These are phyloP conservation scores for Biscutella laevigata DNA, from an alignment of 441 rosid genomes.

Conservation along the genomic window DNA sequence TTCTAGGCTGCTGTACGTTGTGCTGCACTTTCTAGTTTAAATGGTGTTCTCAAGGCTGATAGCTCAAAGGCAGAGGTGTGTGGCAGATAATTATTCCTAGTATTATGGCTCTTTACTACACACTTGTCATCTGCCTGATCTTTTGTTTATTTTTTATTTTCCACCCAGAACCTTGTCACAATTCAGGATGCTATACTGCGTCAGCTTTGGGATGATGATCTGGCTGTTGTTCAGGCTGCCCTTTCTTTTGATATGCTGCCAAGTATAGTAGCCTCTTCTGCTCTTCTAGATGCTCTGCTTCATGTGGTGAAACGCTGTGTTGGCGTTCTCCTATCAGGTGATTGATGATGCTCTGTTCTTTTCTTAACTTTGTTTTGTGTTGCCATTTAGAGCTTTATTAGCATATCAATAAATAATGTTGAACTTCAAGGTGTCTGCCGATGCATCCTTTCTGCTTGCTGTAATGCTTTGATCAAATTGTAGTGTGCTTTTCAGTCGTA, in stretches of 20 bases:
- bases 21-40: slow-evolving; percentile 60
- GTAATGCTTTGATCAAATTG: neutral
- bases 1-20: slow-evolving; percentile 75
- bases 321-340: slow-evolving; percentile 43
- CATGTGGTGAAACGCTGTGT: slow-evolving; percentile 49
- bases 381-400: neutral
- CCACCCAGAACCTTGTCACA: slow-evolving; percentile 50
- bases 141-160: neutral
- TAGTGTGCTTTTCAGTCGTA: neutral
- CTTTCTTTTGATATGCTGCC: slow-evolving; percentile 59
- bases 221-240: slow-evolving; percentile 70
- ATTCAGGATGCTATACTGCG: slow-evolving; percentile 63
- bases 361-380: neutral
- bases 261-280: slow-evolving; percentile 40
- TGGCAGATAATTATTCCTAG: slow-evolving; percentile 7
- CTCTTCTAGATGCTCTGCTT: slow-evolving; percentile 53
- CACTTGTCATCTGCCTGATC: neutral
- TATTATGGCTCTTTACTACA: neutral
- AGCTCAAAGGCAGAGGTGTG: slow-evolving; percentile 57
- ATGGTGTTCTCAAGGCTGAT: slow-evolving; percentile 38
- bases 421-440: neutral
- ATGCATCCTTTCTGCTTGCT: slow-evolving; percentile 7
- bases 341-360: slow-evolving; percentile 23
- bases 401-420: neutral
- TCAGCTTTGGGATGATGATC: slow-evolving; percentile 81